phyloP scores from a whole-genome alignment of 164 flowering plant genomes.

The Vitis labrusca region DNA sequence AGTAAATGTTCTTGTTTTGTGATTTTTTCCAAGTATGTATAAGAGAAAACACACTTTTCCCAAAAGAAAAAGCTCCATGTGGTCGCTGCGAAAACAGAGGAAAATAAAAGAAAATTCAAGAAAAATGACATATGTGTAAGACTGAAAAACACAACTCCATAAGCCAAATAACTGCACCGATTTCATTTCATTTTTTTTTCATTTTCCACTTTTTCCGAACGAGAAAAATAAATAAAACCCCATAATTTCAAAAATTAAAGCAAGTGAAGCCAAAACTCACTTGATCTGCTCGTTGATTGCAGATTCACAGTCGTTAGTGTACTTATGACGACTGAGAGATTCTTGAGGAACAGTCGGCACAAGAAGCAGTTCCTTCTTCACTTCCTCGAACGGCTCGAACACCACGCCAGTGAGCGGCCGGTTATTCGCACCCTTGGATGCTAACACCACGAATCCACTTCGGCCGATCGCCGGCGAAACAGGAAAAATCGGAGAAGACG shows the following conservation, averaged over 20 bases:
- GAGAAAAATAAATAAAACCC: background rate
- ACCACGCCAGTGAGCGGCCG: slow-evolving; percentile 69
- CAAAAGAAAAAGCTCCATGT: too few species aligned
- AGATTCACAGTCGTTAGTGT: slow-evolving; percentile 52
- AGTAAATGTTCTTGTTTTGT: too few species aligned
- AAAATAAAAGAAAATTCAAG: too few species aligned
- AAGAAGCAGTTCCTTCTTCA: slow-evolving; percentile 68
- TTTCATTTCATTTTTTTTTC: too few species aligned
- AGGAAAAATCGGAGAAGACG: slow-evolving; percentile 12
- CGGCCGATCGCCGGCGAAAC: slow-evolving; percentile 10
- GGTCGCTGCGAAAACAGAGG: too few species aligned
- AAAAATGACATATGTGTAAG: too few species aligned
- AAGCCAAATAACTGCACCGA: too few species aligned
- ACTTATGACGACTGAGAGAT: slow-evolving; percentile 87
- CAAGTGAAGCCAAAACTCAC: slow-evolving; percentile 31
- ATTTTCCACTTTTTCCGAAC: too few species aligned
- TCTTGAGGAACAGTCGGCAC: slow-evolving; percentile 58
- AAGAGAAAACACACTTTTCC: too few species aligned
- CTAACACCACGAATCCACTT: slow-evolving; percentile 19
- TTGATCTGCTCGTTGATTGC: slow-evolving; percentile 92
- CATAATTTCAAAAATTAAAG: background rate
- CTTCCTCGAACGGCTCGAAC: slow-evolving; percentile 94
- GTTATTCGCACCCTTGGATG: slow-evolving; percentile 34
- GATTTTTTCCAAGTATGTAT: too few species aligned
- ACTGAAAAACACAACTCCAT: too few species aligned